Evolutionary conservation across 148 eudicot genomes (phyloP), one percentile per base, ranked within the genome.

Genomic region (Camellia lanceoleosa): DNA sequence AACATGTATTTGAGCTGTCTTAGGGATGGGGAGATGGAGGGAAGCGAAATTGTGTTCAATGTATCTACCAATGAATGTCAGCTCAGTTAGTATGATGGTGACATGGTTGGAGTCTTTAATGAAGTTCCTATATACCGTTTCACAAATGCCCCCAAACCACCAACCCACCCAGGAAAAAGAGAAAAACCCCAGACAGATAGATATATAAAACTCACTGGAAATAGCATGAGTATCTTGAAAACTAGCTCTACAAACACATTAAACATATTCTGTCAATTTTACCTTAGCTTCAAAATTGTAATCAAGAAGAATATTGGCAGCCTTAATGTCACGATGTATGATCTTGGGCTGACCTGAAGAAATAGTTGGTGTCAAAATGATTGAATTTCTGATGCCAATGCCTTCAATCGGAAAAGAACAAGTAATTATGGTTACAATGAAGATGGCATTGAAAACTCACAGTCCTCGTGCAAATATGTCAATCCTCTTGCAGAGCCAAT

Each of bases 321-420:
- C 92, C 87, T 93, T 93, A 78, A 92, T 90, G 83, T 94, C 96
- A 52, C 98, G 91, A 77, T 93, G 98, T 80, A 93, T 92, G 80
- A 93, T 88, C 86, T 92, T 93, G 49, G 98, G 98, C 1, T 86
- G 86, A 84, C 94, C 98, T 94, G 88, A 68, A 80, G 55, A 80
- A 8, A 79, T 19, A 63, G 10, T 75, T 18, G 52, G 42, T 20
- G 74, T 15, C 38, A 62, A 46, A 56, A 46, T 63, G 46, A 19
- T 71, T 44, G 73, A 69, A 44, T 5, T 14, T 71, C 56, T 68
- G 72, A 68, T 68, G 51, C 49, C 51, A 69, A 64, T 20, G 3
- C 2, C 41, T 64, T 7, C 3, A 64, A 64, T 42, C 42, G 0
- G 64, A 5, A 20, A 64, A 64, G 42, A 64, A 23, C 14, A 23